These are phyloP conservation scores for Vaccinium vitisidaea DNA, from an alignment of 148 eudicot genomes.

Conservation along the genomic window DNA sequence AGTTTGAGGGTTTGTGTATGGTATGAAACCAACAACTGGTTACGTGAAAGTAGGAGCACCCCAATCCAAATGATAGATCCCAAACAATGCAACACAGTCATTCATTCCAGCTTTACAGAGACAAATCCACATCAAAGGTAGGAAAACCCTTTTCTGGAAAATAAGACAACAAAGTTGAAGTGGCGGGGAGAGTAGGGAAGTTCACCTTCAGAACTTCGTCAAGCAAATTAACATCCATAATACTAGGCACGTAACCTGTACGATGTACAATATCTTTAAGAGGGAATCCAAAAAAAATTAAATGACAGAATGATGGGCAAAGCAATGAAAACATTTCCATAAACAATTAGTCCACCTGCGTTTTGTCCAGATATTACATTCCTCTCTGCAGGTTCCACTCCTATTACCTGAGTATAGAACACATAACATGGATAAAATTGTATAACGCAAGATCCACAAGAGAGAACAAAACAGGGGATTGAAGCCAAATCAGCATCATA, in stretches of 20 bases:
- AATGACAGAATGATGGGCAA: not conserved
- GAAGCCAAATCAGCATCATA: not conserved
- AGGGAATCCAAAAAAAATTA: not conserved
- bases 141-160: not conserved
- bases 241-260: conserved; percentile 64
- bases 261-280: conserved; percentile 9
- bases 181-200: not conserved
- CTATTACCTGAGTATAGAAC: conserved; percentile 46
- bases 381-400: conserved; percentile 74
- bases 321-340: conserved; percentile 9
- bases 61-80: not conserved
- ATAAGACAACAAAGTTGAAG: not conserved
- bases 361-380: conserved; percentile 64
- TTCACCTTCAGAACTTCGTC: conserved; percentile 67
- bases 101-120: not conserved
- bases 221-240: conserved; percentile 56
- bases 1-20: not conserved
- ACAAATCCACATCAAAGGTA: not conserved
- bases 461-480: not conserved
- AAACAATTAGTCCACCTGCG: conserved; percentile 39
- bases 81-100: not conserved
- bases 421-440: not conserved
- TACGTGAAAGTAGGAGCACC: not conserved
- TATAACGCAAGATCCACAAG: not conserved
- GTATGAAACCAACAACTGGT: not conserved